Evolutionary conservation across 2,329 filamentous ascomycete species (phyloP).

Genomic region (Ambrosiella beaveri): DNA sequence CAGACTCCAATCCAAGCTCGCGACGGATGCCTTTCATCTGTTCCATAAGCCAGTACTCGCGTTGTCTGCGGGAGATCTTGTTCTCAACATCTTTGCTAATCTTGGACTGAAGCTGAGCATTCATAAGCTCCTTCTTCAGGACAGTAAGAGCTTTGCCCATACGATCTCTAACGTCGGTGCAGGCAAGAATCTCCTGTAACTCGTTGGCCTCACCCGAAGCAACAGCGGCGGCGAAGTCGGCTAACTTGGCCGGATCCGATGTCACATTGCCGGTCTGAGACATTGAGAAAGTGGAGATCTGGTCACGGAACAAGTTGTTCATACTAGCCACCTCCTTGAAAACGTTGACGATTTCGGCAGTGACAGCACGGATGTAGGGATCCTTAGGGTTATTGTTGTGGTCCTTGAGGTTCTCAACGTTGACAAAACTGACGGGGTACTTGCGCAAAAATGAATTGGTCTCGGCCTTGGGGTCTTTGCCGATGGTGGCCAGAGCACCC

Average conservation of each 20-base stretch:
- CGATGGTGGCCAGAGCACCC: constrained; percentile 39
- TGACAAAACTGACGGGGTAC: constrained; percentile 83
- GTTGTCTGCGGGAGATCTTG: constrained; percentile 92
- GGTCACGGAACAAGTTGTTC: constrained; percentile 89
- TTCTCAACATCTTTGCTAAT: constrained; percentile 95
- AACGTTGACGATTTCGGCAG: constrained; percentile 95
- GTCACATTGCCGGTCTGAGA: constrained; percentile 90
- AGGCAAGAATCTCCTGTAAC: constrained; percentile 77
- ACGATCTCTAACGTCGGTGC: constrained; percentile 79
- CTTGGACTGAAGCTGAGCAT: constrained; percentile 89
- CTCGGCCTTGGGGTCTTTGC: constrained; percentile 48
- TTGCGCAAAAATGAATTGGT: constrained; percentile 82
- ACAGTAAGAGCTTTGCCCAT: constrained; percentile 83
- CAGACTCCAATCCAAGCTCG: constrained; percentile 89
- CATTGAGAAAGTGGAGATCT: constrained; percentile 93
- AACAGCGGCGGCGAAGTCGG: constrained; percentile 92
- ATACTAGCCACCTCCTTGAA: constrained; percentile 93
- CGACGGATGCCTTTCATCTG: constrained; percentile 98
- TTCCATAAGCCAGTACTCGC: constrained; percentile 98
- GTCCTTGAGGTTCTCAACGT: constrained; percentile 82
- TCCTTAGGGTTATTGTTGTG: constrained; percentile 83
- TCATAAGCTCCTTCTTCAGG: constrained; percentile 96
- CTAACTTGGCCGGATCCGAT: constrained; percentile 83
- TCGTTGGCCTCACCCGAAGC: constrained; percentile 87
- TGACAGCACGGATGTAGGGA: constrained; percentile 74